Base-by-base conservation (phyloP, 2,329 filamentous ascomycete species). In the Davidsoniella neocaledoniae region DNA sequence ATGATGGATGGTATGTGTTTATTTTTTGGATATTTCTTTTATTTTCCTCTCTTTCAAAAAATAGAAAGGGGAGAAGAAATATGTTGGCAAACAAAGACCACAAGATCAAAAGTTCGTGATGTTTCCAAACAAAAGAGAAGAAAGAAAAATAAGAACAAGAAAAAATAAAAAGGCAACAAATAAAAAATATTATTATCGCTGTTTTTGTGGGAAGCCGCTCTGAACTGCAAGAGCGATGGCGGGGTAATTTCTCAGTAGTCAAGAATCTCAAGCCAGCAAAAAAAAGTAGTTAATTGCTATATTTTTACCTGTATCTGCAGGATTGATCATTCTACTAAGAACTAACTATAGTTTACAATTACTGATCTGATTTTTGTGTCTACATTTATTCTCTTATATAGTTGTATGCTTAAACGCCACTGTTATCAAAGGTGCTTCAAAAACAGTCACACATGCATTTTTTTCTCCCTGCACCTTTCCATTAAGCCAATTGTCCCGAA, bases 1-100 rank as follows among this genome's bases (percentile, higher is more conserved):
- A 65, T 65, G 49, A 41, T 47, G 25, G 40, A 42, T 46, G n/a
- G 12, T 12, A 36, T 55, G 37, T 23, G 19, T 17, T 23, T 3
- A 23, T 23, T 23, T 23, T 17, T 9, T 42, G 3, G 8, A 19
- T 45, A 7, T 33, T 45, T 19, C 41, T 26, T 51, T 33, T 39
- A 21, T 14, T 46, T 16, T 29, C 14, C 29, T 10, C 5, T 37
- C 26, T 48, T 44, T 7, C 3, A 36, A 17, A 5, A n/a, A 23
- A 17, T 29, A 50, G 7, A 41, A 23, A 10, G 10, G 21, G 8
- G 26, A 49, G n/a, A 8, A 16, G 23, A n/a, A 10, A 33, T 9
- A 1, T 33, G 29, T 4, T 33, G 29, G 29, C 29, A 33, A 33
- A 33, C 9, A 36, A 39, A n/a, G 23, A 19, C 40, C 39, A 48